Base-by-base conservation (phyloP, 1,284 basidiomycete species). In the Xerocomus cyaneibrunnescens region DNA sequence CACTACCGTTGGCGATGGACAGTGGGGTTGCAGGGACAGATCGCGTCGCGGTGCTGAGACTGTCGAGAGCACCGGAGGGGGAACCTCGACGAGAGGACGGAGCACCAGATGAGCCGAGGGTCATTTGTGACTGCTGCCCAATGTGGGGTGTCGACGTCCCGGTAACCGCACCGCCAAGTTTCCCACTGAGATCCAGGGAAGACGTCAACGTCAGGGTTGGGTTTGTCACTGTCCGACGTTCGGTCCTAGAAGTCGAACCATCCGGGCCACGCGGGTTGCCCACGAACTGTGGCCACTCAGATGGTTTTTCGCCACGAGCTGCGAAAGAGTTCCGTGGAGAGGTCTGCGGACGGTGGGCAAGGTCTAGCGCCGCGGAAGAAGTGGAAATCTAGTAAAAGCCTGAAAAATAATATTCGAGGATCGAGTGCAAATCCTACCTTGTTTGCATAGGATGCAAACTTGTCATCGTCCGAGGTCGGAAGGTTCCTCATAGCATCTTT, bases 281-380 rank as follows among this genome's bases (percentile, higher is more conserved):
- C 48, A 81, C 78, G 71, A 94, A 97, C 66, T 90, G 91, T 38
- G 94, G 91, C 95, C 95, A 98, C 68, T 98, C 94, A 3, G 93
- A 93, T 1, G 87, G 78, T 67, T 91, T 91, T 64, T 87, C 83
- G 17, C 81, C 75, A 51, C 86, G 81, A 40, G 72, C 69, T 19
- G 79, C 72, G 56, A 81, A 84, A 42, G 82, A 80, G 50, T 75
- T 73, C 39, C 87, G 83, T 42, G 87, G 83, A 21, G 87, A 85
- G 16, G 87, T 87, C 67, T 93, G 91, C 5, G 92, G 87, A 32
- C 93, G 79, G 35, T 94, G 89, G 8, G 95, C 95, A 36, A 97
- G 80, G 70, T 98, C 95, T 59, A 98, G 75, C 30, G 94, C 94
- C 23, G 92, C 93, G 19, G 94, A 95, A 10, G 92, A 88, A n/a